These are phyloP conservation scores for Starmera dryadoides DNA, from an alignment of 805 yeast genomes.

Conservation along the genomic window DNA sequence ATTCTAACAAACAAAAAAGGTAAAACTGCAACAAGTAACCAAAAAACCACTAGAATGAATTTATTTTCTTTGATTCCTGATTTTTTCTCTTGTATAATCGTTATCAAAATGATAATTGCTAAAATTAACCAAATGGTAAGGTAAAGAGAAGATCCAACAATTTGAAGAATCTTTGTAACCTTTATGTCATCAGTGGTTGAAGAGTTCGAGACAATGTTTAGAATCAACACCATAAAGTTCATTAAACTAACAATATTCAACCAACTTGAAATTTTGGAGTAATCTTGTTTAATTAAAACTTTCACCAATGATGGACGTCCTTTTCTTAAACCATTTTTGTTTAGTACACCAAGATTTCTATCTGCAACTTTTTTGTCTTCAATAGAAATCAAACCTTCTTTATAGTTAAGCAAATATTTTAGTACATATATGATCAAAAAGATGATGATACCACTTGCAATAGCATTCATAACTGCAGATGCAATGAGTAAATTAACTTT, in stretches of 20 bases:
- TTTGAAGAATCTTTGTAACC: not conserved
- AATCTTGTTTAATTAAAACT: too few species aligned
- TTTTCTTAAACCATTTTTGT: too few species aligned
- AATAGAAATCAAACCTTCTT: not conserved
- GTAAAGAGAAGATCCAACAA: not conserved
- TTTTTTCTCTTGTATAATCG: not conserved
- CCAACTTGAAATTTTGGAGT: too few species aligned
- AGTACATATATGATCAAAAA: not conserved
- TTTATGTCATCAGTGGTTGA: not conserved
- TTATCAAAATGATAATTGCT: not conserved
- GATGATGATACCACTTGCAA: slow-evolving; percentile 1
- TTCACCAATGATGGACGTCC: too few species aligned
- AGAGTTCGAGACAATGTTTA: not conserved
- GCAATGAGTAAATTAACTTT: slow-evolving; percentile 1
- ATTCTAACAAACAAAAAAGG: slow-evolving; percentile 1
- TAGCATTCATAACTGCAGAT: not conserved
- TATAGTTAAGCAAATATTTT: not conserved
- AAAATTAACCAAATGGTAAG: not conserved
- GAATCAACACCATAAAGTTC: not conserved
- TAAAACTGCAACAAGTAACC: not conserved
- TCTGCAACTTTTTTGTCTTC: too few species aligned
- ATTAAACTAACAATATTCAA: too few species aligned
- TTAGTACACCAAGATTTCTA: too few species aligned
- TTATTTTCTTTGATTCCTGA: not conserved
- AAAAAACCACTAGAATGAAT: not conserved